phyloP scores from a whole-genome alignment of 495 filamentous ascomycete genomes.

The Hypoxylon fragiforme region DNA sequence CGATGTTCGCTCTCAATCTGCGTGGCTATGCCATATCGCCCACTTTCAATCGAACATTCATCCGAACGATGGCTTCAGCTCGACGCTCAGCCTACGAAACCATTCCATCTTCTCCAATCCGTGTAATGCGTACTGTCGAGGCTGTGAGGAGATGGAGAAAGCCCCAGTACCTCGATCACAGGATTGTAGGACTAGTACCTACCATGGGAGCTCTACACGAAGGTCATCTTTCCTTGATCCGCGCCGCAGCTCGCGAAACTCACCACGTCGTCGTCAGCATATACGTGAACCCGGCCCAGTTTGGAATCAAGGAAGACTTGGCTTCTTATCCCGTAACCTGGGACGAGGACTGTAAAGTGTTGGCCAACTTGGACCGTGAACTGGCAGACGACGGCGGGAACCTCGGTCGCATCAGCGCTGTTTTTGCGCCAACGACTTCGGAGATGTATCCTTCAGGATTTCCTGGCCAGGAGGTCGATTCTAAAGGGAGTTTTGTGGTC shows the following conservation, averaged over 20 bases:
- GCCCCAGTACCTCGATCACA: conserved; percentile 65
- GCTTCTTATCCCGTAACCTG: conserved; percentile 89
- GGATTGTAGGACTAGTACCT: conserved; percentile 83
- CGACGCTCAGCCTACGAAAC: conserved; percentile 35
- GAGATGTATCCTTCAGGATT: conserved; percentile 87
- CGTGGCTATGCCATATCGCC: conserved; percentile 35
- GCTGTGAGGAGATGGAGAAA: conserved; percentile 72
- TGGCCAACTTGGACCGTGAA: conserved; percentile 71
- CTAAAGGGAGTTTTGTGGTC: conserved; percentile 87
- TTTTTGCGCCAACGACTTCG: conserved; percentile 81
- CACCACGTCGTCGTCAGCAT: conserved; percentile 84
- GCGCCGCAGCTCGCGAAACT: conserved; percentile 81
- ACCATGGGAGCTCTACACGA: conserved; percentile 97
- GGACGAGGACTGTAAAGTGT: conserved; percentile 68
- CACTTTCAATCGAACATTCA: conserved; percentile 19
- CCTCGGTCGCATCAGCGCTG: conserved; percentile 71
- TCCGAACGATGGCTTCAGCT: conserved; percentile 42
- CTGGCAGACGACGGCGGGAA: conserved; percentile 59
- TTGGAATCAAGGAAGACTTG: conserved; percentile 87
- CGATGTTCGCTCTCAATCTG: conserved; percentile 33
- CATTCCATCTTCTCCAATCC: conserved; percentile 60
- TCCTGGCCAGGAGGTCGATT: conserved; percentile 76
- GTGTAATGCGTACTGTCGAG: conserved; percentile 74
- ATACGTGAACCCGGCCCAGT: conserved; percentile 96
- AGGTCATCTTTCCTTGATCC: conserved; percentile 86